Conservation (phyloP, 139 green algal genomes). For the Deuterostichococcus epilithicus region DNA sequence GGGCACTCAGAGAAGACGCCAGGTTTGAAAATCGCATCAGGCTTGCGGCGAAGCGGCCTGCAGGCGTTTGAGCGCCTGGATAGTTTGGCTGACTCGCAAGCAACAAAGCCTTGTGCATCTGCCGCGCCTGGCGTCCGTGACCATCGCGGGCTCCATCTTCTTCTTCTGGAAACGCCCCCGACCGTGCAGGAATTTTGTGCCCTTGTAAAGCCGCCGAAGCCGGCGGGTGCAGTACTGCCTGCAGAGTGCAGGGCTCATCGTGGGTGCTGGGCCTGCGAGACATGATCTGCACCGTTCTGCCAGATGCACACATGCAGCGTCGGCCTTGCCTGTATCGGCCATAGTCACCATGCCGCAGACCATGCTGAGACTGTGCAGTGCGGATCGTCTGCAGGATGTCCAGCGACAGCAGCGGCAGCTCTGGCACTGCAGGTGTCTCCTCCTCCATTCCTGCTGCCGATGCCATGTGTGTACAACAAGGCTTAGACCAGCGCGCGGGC, state of each 20-base stretch:
- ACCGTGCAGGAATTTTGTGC: slow-evolving; percentile 82
- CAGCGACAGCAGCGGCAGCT: neutral
- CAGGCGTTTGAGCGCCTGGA: no score
- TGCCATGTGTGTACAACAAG: neutral
- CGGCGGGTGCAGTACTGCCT: slow-evolving; percentile 82
- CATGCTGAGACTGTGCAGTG: slow-evolving; percentile 68
- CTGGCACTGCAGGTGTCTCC: neutral
- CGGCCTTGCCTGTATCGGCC: slow-evolving; percentile 63
- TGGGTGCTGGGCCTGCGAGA: neutral
- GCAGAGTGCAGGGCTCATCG: slow-evolving; percentile 6
- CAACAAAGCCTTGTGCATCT: neutral
- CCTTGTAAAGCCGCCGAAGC: slow-evolving; percentile 75
- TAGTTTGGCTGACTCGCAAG: no score
- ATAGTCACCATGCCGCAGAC: slow-evolving; percentile 75
- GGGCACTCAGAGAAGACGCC: no score
- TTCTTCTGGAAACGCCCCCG: slow-evolving; percentile 79
- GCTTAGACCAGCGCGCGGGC: neutral
- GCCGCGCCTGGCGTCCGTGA: slow-evolving; percentile 65
- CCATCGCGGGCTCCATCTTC: slow-evolving; percentile 52
- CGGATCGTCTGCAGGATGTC: slow-evolving; percentile 53
- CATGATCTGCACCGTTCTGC: neutral
- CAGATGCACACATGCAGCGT: neutral
- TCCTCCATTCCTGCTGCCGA: neutral
- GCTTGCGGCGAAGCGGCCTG: no score
- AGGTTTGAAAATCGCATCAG: no score